phyloP scores from a whole-genome alignment of 2,329 filamentous ascomycete species.

The Elsinoe ampelina region DNA sequence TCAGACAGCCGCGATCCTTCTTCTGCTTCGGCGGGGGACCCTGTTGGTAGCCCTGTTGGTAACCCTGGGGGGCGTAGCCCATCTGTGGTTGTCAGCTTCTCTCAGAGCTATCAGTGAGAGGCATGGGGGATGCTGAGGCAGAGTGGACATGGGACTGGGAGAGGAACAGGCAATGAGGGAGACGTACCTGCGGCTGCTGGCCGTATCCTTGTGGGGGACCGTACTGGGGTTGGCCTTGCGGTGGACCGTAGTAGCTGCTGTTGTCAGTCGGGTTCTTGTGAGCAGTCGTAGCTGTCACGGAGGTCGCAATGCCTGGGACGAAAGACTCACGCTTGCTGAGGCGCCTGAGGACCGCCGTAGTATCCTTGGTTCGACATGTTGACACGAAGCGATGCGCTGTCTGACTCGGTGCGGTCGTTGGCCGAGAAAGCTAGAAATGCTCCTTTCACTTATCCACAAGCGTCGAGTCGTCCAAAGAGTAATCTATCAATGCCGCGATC shows the following conservation, averaged over 20 bases:
- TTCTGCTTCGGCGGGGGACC: conserved; percentile 35
- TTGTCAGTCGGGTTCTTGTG: conserved; percentile 1
- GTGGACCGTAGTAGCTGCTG: conserved; percentile 24
- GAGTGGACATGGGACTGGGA: neutral
- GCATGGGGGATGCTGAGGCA: no score
- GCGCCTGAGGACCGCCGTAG: conserved; percentile 32
- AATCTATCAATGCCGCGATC: no score
- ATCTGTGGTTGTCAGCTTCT: conserved; percentile 14
- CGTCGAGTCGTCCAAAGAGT: no score
- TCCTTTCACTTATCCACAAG: neutral
- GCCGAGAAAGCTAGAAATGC: neutral
- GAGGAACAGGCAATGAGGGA: neutral
- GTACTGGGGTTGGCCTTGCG: conserved; percentile 20
- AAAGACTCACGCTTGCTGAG: conserved; percentile 31
- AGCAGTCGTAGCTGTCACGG: neutral
- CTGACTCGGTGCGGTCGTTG: no score
- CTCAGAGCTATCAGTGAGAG: neutral
- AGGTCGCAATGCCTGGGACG: conserved; percentile 6
- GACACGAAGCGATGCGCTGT: neutral
- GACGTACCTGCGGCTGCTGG: conserved; percentile 21
- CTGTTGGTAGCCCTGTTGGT: conserved; percentile 34
- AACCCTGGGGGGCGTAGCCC: conserved; percentile 20
- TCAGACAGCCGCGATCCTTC: conserved; percentile 44
- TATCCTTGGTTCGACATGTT: conserved; percentile 37
- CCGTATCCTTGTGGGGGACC: conserved; percentile 26